Base-by-base conservation (phyloP, 2,329 filamentous ascomycete species). In the Ceratocystis lukuohia region DNA sequence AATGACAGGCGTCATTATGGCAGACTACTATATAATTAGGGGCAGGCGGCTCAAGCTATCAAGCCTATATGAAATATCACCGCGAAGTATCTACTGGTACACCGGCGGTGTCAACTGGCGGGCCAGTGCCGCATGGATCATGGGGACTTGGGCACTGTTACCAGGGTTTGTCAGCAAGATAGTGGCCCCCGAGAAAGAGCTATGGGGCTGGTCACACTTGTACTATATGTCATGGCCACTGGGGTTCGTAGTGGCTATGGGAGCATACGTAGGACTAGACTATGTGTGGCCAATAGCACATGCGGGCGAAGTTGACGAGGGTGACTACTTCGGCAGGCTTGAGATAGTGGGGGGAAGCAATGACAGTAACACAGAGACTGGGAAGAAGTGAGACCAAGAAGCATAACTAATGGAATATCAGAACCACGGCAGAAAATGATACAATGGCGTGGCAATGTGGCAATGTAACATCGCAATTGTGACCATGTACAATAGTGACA, bases 41-140 rank as follows among this genome's bases (percentile, higher is more conserved):
- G 70, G 71, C 45, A 70, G 71, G 48, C 71, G 73, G 41, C 73
- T 76, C 67, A 75, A 79, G 67, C 72, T 79, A 30, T 76, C 59
- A n/a, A 75, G 74, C 7, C 70, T 79, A 17, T 79, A 79, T 70
- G 71, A 75, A 46, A 68, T 67, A 4, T 70, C 71, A 1, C 75
- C 74, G 6, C 69, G 72, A 33, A 76, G 77, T 61, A 75, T 75
- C 57, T 78, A 78, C 69, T 78, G 76, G 76, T 78, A 75, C 66
- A 74, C 66, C 1, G 68, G 67, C 15, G 76, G 76, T 1, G 37
- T 75, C 10, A 78, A 78, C 64, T 77, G 75, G 75, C 72, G 76
- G 2, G 76, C 77, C 1, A 71, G 73, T 0, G 71, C 74, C n/a
- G 74, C 76, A 75, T 79, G 77, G 77, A 66, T 74, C 22, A 69